Base-by-base conservation (phyloP, 345 rosid species). In the Corymbia maculata region DNA sequence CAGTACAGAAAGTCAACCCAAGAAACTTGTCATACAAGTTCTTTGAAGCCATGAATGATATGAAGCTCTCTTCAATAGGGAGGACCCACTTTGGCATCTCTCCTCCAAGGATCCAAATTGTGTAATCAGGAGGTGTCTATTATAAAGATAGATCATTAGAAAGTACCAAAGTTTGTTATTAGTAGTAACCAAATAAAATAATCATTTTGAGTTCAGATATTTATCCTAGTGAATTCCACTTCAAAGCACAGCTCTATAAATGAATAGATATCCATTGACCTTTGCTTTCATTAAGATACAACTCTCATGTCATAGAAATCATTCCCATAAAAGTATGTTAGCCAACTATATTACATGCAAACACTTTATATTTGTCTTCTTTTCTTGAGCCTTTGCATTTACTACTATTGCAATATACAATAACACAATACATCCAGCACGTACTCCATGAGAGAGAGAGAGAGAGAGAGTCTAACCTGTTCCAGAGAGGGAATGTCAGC, bases 1-100 rank as follows among this genome's bases (percentile, higher is more conserved):
- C 2, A 0, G 1, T 2, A 55, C 5, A 55, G 0, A 55, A 5
- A 55, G 10, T 3, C 2, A 55, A 1, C 1, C 24, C 61, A 55
- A 55, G 61, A 55, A 55, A 55, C 61, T 55, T 8, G 61, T 55
- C 61, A 55, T 55, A 55, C 28, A 55, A 55, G 61, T 55, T 26
- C 0, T 55, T 3, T 2, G 61, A 55, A 55, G 28, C 61, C 61
- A 55, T 55, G 61, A 55, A 55, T 55, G 61, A 55, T 8, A 55
- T 0, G 5, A 2, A 55, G 4, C 12, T 55, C 61, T 55, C 61
- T 9, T 55, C 61, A 55, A 22, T 55, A 55, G 61, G 28, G 61
- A 55, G 5, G 61, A 21, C 28, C 61, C 61, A 55, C 2, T 55
- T 4, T 55, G 61, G 61, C 61, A 55, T 55, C 61, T 55, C 61